phyloP scores from a whole-genome alignment of 1,139 yeast genomes.

The Arxiozyma bovina region DNA sequence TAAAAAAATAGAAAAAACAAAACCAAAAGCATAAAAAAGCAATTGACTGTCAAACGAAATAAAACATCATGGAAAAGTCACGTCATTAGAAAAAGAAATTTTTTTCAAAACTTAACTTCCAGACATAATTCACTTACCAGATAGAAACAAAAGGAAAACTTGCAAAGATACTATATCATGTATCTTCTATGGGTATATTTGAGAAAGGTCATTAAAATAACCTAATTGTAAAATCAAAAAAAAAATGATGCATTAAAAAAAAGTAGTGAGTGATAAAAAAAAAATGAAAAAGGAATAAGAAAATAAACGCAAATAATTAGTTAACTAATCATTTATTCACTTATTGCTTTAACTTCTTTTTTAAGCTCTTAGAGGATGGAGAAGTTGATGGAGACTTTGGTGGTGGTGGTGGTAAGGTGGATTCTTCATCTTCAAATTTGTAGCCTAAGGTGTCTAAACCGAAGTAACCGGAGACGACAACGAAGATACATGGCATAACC shows the following conservation, averaged over 20 bases:
- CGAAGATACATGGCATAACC: conserved; percentile 21
- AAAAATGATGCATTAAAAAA: neutral
- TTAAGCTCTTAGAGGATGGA: conserved; percentile 4
- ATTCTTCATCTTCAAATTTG: conserved; percentile 9
- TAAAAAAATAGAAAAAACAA: neutral
- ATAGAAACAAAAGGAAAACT: neutral
- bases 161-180: neutral
- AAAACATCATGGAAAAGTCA: neutral
- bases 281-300: neutral
- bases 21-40: neutral
- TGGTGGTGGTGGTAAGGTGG: conserved; percentile 6
- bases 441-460: conserved; percentile 19
- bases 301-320: neutral
- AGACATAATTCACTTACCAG: neutral
- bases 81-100: neutral
- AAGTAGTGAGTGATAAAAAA: neutral
- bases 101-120: no score
- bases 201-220: neutral
- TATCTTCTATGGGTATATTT: neutral
- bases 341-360: conserved; percentile 11
- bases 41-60: no score
- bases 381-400: conserved; percentile 6
- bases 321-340: neutral
- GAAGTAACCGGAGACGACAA: conserved; percentile 19
- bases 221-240: neutral